Percentiles rank a stretch among this genome's conserved stretches.
Evolutionary conservation across 495 filamentous ascomycete species (phyloP).

Genomic region (Xylaria telfairii): DNA sequence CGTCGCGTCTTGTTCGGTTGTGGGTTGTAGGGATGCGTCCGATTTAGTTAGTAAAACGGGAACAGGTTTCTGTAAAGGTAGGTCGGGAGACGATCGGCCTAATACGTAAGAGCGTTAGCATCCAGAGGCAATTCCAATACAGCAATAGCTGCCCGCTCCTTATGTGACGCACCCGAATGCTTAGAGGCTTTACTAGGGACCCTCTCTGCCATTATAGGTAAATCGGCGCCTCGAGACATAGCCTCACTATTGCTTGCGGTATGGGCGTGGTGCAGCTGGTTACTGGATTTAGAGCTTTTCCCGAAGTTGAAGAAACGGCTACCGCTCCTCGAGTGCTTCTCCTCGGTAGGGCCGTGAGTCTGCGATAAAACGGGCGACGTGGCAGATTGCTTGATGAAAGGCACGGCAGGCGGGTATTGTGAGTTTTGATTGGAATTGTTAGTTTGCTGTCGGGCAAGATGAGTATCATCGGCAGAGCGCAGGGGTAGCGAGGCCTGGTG

Average conservation of each 20-base stretch:
- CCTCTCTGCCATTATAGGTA: constrained; percentile 41
- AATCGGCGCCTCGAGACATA: constrained; percentile 52
- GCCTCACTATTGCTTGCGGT: constrained; percentile 46
- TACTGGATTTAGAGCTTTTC: constrained; percentile 46
- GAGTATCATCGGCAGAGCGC: constrained; percentile 47
- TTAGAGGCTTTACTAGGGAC: constrained; percentile 50
- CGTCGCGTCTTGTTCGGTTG: constrained; percentile 45
- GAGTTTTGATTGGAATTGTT: constrained; percentile 37
- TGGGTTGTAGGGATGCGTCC: constrained; percentile 50
- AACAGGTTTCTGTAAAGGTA: constrained; percentile 42
- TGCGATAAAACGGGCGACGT: constrained; percentile 30
- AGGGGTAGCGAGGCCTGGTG: constrained; percentile 33
- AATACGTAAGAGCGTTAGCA: constrained; percentile 15
- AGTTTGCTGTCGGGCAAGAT: constrained; percentile 35
- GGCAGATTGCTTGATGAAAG: constrained; percentile 26
- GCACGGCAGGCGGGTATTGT: constrained; percentile 24
- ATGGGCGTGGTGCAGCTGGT: constrained; percentile 47
- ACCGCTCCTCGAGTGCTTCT: constrained; percentile 39
- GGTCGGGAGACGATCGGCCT: constrained; percentile 51
- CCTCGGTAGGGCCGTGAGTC: constrained; percentile 25
- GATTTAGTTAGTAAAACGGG: constrained; percentile 48
- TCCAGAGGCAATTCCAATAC: constrained; percentile 30
- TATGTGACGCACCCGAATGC: constrained; percentile 50
- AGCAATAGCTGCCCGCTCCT: constrained; percentile 21
- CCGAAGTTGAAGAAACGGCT: constrained; percentile 53